Base-by-base conservation (phyloP, 345 rosid genomes). In the Barbarea vulgaris region DNA sequence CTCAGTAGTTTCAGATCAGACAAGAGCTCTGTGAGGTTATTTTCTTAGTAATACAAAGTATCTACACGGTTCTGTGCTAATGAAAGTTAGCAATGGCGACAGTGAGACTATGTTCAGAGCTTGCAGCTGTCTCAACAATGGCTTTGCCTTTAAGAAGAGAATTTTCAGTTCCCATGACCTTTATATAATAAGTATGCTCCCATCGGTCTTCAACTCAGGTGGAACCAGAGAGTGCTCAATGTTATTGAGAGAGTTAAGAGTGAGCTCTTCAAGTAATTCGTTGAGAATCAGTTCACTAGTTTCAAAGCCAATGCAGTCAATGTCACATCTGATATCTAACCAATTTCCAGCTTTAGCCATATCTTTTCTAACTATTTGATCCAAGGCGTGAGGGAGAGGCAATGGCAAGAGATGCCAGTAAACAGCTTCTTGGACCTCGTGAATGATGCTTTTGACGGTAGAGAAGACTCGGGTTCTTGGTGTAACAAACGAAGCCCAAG, bases 291-390 rank as follows among this genome's bases (percentile, higher is more conserved):
- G 75, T 67, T 90, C 90, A 70, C 88, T 83, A 47, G 85, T 83
- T 56, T 87, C 86, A 63, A 79, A 8, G 12, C 85, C 83, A 64
- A 90, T 77, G 63, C 75, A 64, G 74, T 87, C 90, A 15, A 79
- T 54, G 22, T 87, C 93, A 39, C 55, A 71, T 44, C 80, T 81
- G 71, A 87, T 85, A 81, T 89, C 89, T 93, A 91, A 87, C 99
- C 99, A 95, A 14, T 83, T 74, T 72, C 91, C 87, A 27, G 73
- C 64, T 76, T 77, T 87, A 12, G 87, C 76, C 95, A 95, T 66
- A 83, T 88, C 99, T 83, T 90, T 95, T 56, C 76, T 81, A 68
- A 91, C 87, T 57, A 93, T 83, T 78, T 86, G 97, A 64, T 91
- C 97, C 75, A 95, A 78, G 9, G 93, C 81, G 76, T 37, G 87